phyloP scores from a whole-genome alignment of 306 rosid genomes.

The Casuarina glauca region DNA sequence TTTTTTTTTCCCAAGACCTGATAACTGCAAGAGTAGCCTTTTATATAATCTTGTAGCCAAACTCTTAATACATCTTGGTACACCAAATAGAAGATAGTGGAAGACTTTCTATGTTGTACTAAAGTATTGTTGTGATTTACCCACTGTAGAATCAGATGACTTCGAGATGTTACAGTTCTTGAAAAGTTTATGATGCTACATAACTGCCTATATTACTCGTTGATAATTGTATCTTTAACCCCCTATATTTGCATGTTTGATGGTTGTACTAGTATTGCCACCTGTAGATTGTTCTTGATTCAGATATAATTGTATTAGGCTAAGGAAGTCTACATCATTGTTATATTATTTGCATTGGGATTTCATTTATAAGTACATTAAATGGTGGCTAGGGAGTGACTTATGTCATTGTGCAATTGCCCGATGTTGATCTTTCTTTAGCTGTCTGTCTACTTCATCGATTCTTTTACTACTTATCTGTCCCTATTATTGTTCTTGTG shows the following conservation, averaged over 20 bases:
- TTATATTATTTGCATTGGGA: neutral
- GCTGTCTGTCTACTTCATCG: neutral
- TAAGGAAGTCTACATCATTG: neutral
- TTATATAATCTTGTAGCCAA: neutral
- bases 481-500: neutral
- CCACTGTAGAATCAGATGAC: neutral
- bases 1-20: neutral
- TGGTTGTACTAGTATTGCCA: neutral
- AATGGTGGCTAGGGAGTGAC: neutral
- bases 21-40: neutral
- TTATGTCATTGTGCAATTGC: neutral
- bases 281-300: neutral
- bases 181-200: neutral
- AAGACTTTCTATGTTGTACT: neutral
- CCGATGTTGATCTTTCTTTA: neutral
- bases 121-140: neutral
- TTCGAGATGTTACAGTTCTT: neutral
- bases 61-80: neutral
- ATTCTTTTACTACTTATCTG: neutral
- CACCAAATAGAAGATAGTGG: neutral
- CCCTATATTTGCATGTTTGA: neutral
- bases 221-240: no score
- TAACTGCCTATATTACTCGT: neutral
- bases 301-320: neutral
- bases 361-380: neutral